Conservation (phyloP, 2,329 filamentous ascomycete species). For the Xylariales sp. region DNA sequence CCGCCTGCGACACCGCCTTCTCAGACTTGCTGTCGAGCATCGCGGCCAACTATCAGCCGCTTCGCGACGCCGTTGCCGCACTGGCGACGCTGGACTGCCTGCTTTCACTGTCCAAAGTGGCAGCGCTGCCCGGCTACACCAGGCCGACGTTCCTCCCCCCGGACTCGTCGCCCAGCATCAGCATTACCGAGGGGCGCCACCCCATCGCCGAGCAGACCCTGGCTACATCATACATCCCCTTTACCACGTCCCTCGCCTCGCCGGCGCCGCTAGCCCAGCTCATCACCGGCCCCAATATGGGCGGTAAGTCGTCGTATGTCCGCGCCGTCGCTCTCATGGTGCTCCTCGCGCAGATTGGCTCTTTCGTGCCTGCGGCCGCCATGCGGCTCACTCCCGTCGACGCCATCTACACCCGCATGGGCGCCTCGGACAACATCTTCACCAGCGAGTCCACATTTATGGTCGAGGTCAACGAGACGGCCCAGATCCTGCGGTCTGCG, state of each 20-base stretch:
- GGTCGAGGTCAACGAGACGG: conserved; percentile 93
- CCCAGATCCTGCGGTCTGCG: conserved; percentile 83
- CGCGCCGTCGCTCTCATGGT: conserved; percentile 86
- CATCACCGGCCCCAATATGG: conserved; percentile 98
- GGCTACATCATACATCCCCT: conserved; percentile 84
- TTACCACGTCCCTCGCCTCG: conserved; percentile 70
- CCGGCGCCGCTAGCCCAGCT: conserved; percentile 69
- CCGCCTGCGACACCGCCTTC: conserved; percentile 86
- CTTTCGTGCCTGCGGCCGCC: conserved; percentile 79
- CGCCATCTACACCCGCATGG: conserved; percentile 92
- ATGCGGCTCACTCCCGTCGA: conserved; percentile 79
- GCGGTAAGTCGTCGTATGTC: conserved; percentile 96
- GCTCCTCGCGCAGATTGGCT: conserved; percentile 92
- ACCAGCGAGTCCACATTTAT: conserved; percentile 95
- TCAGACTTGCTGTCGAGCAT: conserved; percentile 66
- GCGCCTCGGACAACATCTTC: conserved; percentile 93
- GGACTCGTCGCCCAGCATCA: conserved; percentile 61
- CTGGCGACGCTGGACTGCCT: conserved; percentile 88
- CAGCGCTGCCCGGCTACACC: conserved; percentile 80
- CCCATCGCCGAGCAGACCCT: conserved; percentile 94
- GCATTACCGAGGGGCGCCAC: conserved; percentile 73
- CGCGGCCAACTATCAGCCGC: conserved; percentile 77
- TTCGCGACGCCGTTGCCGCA: conserved; percentile 83
- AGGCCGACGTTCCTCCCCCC: conserved; percentile 66
- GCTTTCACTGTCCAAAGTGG: conserved; percentile 78